Conservation (phyloP, 257 asterid species). For the Nicotiana sylvestris region DNA sequence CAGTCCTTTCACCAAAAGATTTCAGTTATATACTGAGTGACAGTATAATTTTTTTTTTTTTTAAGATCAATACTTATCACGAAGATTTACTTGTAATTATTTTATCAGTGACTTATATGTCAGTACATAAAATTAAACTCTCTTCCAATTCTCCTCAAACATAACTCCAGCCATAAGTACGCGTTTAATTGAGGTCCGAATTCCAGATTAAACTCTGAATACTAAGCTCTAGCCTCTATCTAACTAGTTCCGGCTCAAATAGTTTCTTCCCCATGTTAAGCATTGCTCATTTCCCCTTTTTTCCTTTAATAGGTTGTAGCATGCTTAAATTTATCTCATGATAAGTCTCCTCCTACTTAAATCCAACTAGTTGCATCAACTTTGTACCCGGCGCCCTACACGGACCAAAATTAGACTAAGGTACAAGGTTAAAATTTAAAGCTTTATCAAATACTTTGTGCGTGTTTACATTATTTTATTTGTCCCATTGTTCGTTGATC, state of each 20-base stretch:
- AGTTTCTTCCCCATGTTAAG: background rate
- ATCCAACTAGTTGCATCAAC: too few relatives aligned
- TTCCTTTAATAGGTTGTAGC: background rate
- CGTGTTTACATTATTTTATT: too few relatives aligned
- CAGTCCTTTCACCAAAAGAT: background rate
- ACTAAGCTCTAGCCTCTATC: background rate
- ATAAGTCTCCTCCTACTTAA: too few relatives aligned
- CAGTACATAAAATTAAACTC: background rate
- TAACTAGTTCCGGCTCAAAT: background rate
- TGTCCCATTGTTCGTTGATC: too few relatives aligned
- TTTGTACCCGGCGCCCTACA: too few relatives aligned
- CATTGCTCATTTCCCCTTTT: background rate
- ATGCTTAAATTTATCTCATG: too few relatives aligned
- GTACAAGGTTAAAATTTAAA: too few relatives aligned
- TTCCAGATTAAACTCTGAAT: background rate
- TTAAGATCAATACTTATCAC: background rate
- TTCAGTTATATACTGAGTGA: background rate
- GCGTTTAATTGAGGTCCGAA: background rate
- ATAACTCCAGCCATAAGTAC: too few relatives aligned
- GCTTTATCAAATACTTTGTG: too few relatives aligned
- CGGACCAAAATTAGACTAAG: too few relatives aligned
- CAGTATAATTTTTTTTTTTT: too few relatives aligned
- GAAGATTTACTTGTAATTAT: too few relatives aligned
- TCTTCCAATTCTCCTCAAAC: background rate
- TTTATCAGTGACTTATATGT: background rate